Conservation (phyloP, 2,329 filamentous ascomycete species). For the Arthrobotrys sphaeroides region DNA sequence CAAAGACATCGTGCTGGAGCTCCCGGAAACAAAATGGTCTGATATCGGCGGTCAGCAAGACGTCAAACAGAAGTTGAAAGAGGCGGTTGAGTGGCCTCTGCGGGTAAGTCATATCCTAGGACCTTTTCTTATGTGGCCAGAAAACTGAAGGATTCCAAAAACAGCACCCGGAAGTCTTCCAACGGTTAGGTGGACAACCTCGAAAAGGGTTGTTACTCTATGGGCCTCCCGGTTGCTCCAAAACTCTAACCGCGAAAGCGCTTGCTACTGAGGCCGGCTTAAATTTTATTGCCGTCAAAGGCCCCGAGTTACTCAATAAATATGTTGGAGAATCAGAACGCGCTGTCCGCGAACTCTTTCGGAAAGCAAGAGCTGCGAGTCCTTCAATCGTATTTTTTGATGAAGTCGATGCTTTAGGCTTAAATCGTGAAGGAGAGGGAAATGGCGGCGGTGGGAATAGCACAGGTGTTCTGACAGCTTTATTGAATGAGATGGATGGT, state of each 20-base stretch:
- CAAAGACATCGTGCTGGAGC: constrained; percentile 73
- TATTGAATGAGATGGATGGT: constrained; percentile 76
- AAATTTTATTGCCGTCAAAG: constrained; percentile 75
- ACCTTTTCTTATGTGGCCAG: neutral
- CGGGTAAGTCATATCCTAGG: constrained; percentile 35
- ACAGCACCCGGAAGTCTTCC: constrained; percentile 57
- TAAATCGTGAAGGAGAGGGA: constrained; percentile 63
- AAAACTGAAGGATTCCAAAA: neutral
- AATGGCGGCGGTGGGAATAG: constrained; percentile 60
- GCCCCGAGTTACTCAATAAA: constrained; percentile 74
- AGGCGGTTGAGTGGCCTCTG: constrained; percentile 58
- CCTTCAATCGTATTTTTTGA: constrained; percentile 77
- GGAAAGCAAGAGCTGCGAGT: constrained; percentile 71
- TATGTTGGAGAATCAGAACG: constrained; percentile 76
- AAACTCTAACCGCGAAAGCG: constrained; percentile 74
- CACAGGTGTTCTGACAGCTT: constrained; percentile 69
- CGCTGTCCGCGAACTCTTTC: constrained; percentile 72
- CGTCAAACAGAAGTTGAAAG: constrained; percentile 64
- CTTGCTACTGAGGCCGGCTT: constrained; percentile 73
- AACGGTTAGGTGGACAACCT: constrained; percentile 61
- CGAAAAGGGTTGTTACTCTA: constrained; percentile 73
- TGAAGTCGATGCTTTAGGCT: constrained; percentile 73
- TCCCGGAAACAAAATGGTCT: constrained; percentile 71
- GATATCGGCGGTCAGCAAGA: constrained; percentile 73
- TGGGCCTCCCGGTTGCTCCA: constrained; percentile 74